Evolutionary conservation across 1,139 yeast species (phyloP).

Genomic region (Kurtzmaniella natalensis): DNA sequence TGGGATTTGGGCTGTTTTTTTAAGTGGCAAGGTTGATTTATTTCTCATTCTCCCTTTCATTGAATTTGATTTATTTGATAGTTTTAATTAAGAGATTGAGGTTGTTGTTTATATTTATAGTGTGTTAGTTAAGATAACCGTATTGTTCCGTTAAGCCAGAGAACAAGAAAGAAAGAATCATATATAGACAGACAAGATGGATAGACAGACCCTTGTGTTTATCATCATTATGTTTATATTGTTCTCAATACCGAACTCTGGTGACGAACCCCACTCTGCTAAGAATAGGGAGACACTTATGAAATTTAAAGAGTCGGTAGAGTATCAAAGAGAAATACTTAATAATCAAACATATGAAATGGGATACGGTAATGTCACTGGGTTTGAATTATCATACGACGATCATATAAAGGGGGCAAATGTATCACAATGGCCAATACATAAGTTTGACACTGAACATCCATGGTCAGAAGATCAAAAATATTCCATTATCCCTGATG

Average conservation of each 20-base stretch:
- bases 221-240: constrained; percentile 35
- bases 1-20: no score
- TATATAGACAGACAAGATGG: constrained; percentile 12
- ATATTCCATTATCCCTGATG: constrained; percentile 58
- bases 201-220: constrained; percentile 35
- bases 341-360: constrained; percentile 36
- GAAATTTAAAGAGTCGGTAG: constrained; percentile 28
- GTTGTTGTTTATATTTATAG: no score
- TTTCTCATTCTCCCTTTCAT: no score
- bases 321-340: constrained; percentile 28
- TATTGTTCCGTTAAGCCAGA: no score
- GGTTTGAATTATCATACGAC: constrained; percentile 57
- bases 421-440: constrained; percentile 56
- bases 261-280: constrained; percentile 27
- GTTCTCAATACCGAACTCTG: constrained; percentile 26
- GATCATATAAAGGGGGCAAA: constrained; percentile 46
- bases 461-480: constrained; percentile 54
- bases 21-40: no score
- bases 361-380: constrained; percentile 74
- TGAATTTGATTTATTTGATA: no score
- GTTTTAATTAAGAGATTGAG: no score
- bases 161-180: no score
- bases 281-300: constrained; percentile 25
- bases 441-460: constrained; percentile 28
- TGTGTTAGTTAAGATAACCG: no score